Percentiles rank a stretch among this genome's conserved stretches.
These are phyloP conservation scores for Colletotrichum abscissum DNA, from an alignment of 2,329 filamentous ascomycete species.

Conservation along the genomic window DNA sequence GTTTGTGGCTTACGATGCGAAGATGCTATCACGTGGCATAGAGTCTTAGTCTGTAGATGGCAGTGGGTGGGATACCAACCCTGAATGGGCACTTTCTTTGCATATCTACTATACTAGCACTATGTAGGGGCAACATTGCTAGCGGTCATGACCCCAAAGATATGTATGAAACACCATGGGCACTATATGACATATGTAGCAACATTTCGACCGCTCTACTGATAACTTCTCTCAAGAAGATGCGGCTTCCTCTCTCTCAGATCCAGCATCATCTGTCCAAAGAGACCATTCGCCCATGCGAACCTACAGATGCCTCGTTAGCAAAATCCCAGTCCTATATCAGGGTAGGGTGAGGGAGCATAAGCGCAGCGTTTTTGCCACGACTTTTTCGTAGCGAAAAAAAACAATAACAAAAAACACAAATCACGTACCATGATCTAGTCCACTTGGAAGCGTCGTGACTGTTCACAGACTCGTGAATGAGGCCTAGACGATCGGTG, in stretches of 20 bases:
- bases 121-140: too few species aligned
- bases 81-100: neutral
- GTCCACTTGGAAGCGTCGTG: constrained; percentile 61
- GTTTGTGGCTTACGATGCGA: neutral
- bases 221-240: constrained; percentile 64
- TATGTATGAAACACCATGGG: neutral
- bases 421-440: constrained; percentile 52
- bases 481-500: constrained; percentile 78
- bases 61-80: neutral
- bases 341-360: too few species aligned
- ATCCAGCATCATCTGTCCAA: constrained; percentile 84
- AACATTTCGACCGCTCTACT: constrained; percentile 39
- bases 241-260: constrained; percentile 78
- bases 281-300: constrained; percentile 90
- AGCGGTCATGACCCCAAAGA: too few species aligned
- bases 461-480: constrained; percentile 85
- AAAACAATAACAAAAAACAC: neutral
- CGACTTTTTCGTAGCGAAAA: neutral
- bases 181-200: neutral
- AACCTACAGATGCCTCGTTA: constrained; percentile 68
- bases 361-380: neutral
- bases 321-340: neutral
- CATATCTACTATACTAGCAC: neutral
- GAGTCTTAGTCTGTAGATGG: neutral
- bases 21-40: neutral